Base-by-base conservation (phyloP, 352 stramenopile genomes). In the Thraustochytrium striatum region DNA sequence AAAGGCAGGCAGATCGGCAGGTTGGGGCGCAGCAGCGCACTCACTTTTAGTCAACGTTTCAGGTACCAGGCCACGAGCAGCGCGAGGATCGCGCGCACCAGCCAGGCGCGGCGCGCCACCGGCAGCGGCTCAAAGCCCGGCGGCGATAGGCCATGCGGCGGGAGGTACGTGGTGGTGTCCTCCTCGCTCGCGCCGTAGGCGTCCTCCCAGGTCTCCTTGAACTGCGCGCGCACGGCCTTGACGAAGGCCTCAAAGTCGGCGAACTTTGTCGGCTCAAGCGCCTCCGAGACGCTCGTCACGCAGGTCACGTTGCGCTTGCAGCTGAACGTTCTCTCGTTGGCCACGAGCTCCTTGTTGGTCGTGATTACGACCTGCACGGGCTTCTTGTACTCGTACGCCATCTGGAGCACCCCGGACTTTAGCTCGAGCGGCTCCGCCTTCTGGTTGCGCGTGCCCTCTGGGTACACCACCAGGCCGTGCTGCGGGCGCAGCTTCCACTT, bases 321-420 rank as follows among this genome's bases (percentile, higher is more conserved):
- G 33, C 5, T 52, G 8, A 80, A 57, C 21, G 25, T 38, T 16
- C 41, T 81, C 41, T 80, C 70, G 33, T 80, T 80, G 55, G 58
- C 70, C 5, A 80, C 57, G 19, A 30, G 32, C 36, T 80, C 70
- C 70, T 80, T 80, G 47, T 80, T 80, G 38, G 55, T 80, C 5
- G 70, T 80, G 33, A 80, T 30, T 11, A 80, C 70, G 8, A 32
- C n/a, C 57, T 80, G 70, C 38, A 80, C 55, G 5, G 55, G 55
- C 19, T 47, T 32, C 53, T 80, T 78, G 58, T 75, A 80, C 21
- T 80, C 70, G 41, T 59, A 80, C 7, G 70, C 70, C 55, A 72
- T 72, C 58, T 80, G 50, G 55, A 80, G 58, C 28, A 80, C 70
- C 21, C 70, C 70, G 58, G 70, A 79, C 33, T 80, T 80, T 9